Evolutionary conservation across 805 yeast genomes (phyloP).

Genomic region (Saccharomycodes ludwigii): DNA sequence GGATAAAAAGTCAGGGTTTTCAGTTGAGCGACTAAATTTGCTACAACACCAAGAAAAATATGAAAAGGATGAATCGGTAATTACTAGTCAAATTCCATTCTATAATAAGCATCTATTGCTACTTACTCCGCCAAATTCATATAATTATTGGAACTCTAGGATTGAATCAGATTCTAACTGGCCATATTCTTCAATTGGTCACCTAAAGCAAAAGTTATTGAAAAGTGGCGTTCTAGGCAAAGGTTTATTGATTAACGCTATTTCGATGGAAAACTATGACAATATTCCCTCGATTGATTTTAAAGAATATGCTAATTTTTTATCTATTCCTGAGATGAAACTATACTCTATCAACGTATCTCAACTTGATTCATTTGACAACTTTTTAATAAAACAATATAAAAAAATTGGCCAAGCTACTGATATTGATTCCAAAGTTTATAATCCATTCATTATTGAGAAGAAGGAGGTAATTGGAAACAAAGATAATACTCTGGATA

Average conservation of each 20-base stretch:
- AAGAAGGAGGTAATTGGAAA: too few relatives aligned
- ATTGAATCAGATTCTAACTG: slow-evolving; percentile 13
- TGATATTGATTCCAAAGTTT: too few relatives aligned
- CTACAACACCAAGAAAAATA: too few relatives aligned
- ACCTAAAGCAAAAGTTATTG: slow-evolving; percentile 9
- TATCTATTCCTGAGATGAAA: slow-evolving; percentile 16
- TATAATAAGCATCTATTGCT: slow-evolving; percentile 17
- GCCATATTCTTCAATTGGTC: slow-evolving; percentile 14
- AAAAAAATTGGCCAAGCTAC: too few relatives aligned
- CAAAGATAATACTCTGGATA: too few relatives aligned
- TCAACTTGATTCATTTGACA: slow-evolving; percentile 11
- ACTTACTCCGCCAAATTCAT: slow-evolving; percentile 10
- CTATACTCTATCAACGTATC: slow-evolving; percentile 9
- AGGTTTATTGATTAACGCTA: slow-evolving; percentile 13
- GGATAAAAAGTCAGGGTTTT: too few relatives aligned
- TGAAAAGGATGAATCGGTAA: too few relatives aligned
- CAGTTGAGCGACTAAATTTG: too few relatives aligned
- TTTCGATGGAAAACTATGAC: slow-evolving; percentile 6
- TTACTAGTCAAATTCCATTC: slow-evolving; percentile 7
- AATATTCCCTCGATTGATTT: slow-evolving; percentile 6
- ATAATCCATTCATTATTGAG: too few relatives aligned
- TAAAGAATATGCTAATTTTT: too few relatives aligned
- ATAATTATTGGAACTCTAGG: slow-evolving; percentile 14
- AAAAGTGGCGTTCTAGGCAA: slow-evolving; percentile 8
- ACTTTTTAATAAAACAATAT: too few relatives aligned